Conservation (phyloP, 1,139 yeast species). For the Candida dubliniensis region DNA sequence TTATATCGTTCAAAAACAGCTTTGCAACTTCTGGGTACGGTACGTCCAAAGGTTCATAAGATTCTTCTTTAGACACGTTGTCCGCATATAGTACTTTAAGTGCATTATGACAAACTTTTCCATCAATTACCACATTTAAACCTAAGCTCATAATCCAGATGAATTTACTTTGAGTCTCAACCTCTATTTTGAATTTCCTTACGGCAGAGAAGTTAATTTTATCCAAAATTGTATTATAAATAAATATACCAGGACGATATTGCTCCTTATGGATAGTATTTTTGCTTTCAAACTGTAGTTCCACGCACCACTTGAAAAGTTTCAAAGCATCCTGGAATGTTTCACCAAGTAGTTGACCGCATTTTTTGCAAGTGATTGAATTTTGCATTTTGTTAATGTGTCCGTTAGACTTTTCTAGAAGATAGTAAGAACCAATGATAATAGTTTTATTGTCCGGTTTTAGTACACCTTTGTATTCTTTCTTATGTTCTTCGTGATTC, state of each 20-base stretch:
- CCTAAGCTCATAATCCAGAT: slow-evolving; percentile 65
- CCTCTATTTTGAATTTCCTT: slow-evolving; percentile 59
- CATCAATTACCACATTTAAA: slow-evolving; percentile 25
- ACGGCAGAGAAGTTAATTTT: slow-evolving; percentile 48
- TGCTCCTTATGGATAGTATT: slow-evolving; percentile 15
- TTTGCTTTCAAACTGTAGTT: slow-evolving; percentile 22
- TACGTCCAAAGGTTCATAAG: slow-evolving; percentile 35
- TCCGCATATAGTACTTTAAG: slow-evolving; percentile 40
- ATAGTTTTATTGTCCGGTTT: slow-evolving; percentile 46
- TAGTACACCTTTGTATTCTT: slow-evolving; percentile 38
- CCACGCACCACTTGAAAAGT: slow-evolving; percentile 63
- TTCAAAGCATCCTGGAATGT: slow-evolving; percentile 24
- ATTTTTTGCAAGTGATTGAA: slow-evolving; percentile 27
- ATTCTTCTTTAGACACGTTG: slow-evolving; percentile 23
- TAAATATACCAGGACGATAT: slow-evolving; percentile 31
- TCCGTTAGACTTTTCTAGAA: slow-evolving; percentile 39
- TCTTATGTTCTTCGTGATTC: slow-evolving; percentile 21
- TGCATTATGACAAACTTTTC: slow-evolving; percentile 23
- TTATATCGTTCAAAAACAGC: slow-evolving; percentile 26
- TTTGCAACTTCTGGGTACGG: slow-evolving; percentile 24
- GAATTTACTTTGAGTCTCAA: slow-evolving; percentile 59
- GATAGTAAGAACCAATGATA: slow-evolving; percentile 60
- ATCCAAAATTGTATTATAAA: slow-evolving; percentile 43
- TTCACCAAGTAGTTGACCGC: slow-evolving; percentile 37
- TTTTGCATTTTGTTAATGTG: slow-evolving; percentile 8